Evolutionary conservation across 1,284 basidiomycete species (phyloP), one percentile per base, ranked within the genome.

Genomic region (Irpex sp.): DNA sequence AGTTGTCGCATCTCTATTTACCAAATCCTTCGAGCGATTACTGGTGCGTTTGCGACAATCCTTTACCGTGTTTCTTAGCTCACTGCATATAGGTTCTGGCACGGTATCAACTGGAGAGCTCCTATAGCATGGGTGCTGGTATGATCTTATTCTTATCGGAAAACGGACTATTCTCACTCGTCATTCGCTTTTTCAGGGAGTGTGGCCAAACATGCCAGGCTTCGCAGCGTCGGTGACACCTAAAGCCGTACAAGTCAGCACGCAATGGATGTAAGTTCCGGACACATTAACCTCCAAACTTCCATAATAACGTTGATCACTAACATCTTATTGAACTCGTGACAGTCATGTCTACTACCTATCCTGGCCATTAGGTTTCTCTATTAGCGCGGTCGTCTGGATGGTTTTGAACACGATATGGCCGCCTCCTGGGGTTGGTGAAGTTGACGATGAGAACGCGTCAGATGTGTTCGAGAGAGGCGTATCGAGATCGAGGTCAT

Each of bases 21-120:
- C 67, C 73, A 1, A 68, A 64, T 49, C 33, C 39, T 0, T 39
- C 61, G 5, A 74, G 73, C 60, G 71, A 74, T 61, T 75, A 75
- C 51, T 74, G 72, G 73, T 71, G 59, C 37, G 65, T 26, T 46
- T 46, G 4, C 43, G 1, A 46, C 1, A 6, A 33, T 7, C 3
- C 31, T 33, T 33, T 13, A 46, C 43, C 13, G 7, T 5, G 43
- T 15, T 4, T 46, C 43, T 6, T 46, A 46, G 11, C 43, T 46
- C 4, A 51, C 47, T 39, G 31, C 36, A 8, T n/a, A 17, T 19
- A 68, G 65, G 70, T 69, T 68, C 61, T 74, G 71, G 68, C 68
- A 72, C 57, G 72, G 73, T n/a, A 19, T 75, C 21, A 74, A 75
- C 54, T 71, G 70, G 72, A 67, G 69, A 26, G 72, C 73, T 8